phyloP scores from a whole-genome alignment of 345 rosid species.

The Carallia pectinifolia region DNA sequence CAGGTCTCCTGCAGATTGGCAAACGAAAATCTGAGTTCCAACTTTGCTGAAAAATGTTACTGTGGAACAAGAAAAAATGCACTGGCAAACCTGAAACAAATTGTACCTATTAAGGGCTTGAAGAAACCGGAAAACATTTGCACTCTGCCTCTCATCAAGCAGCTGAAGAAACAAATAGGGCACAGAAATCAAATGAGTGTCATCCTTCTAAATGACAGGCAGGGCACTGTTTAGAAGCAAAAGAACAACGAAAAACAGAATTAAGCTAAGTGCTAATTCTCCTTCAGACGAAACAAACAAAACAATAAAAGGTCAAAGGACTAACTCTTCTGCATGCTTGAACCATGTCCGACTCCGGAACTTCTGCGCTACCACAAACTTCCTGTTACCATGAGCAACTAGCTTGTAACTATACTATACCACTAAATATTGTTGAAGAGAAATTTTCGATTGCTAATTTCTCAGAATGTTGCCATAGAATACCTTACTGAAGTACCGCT shows the following conservation, averaged over 20 bases:
- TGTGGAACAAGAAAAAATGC: neutral
- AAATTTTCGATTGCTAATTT: neutral
- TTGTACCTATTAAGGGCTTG: slow-evolving; percentile 20
- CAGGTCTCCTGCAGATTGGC: slow-evolving; percentile 67
- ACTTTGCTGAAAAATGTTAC: neutral
- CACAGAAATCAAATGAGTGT: slow-evolving; percentile 2
- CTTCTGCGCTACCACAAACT: slow-evolving; percentile 29
- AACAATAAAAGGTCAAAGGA: neutral
- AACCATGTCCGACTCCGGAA: slow-evolving; percentile 27
- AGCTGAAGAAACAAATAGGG: slow-evolving; percentile 19
- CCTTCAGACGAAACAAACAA: neutral
- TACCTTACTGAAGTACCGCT: slow-evolving; percentile 35
- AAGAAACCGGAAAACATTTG: slow-evolving; percentile 26
- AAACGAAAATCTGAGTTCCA: neutral
- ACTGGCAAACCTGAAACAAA: neutral
- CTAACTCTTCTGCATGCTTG: slow-evolving; percentile 31
- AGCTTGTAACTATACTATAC: neutral
- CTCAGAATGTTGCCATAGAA: neutral
- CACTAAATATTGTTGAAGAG: neutral
- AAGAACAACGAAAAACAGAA: neutral
- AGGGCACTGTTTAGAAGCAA: neutral
- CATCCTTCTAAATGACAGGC: neutral
- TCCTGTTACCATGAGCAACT: slow-evolving; percentile 16
- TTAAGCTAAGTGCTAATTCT: neutral
- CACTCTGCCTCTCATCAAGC: slow-evolving; percentile 32